Evolutionary conservation across 2,329 filamentous ascomycete genomes (phyloP), one percentile per base, ranked within the genome.

Genomic region (Botrytis tulipae): DNA sequence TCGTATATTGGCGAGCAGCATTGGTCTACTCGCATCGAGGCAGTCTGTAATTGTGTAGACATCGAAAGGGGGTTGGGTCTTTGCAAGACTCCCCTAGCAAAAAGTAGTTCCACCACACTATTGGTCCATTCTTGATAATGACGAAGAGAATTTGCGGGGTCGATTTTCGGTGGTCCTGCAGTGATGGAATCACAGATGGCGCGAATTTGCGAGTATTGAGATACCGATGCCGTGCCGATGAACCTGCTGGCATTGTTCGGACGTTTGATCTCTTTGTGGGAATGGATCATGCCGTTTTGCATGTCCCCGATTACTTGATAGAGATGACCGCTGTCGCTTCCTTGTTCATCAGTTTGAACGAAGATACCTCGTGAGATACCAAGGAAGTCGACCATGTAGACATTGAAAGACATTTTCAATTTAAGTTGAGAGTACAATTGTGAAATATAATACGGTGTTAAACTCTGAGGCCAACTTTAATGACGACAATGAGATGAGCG

Each of bases 291-390:
- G 48, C 73, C 71, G 22, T 74, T 66, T 16, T 71, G 66, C 40
- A 74, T 74, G 40, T 73, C 60, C 22, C 73, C 65, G 18, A 42
- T 65, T 42, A 73, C 71, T 70, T 74, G 66, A 54, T 67, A 74
- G 25, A 74, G 46, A 71, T 70, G 70, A 22, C 73, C 71, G 42
- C 44, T 54, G 22, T 70, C 66, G 35, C 20, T 46, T 32, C 73
- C 73, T 3, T 44, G 29, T 46, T 71, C 66, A 48, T 71, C 29
- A 12, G 71, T 73, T 25, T 74, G 71, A 32, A 74, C 51, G 37
- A 74, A 74, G 42, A 73, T 70, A 25, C 71, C 71, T 29, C 71
- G 22, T 22, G 71, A 69, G 29, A 59, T 37, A 10, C 71, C 71
- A 25, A 69, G 71, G 32, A 72, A 69, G n/a, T 72, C 71, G n/a